These are phyloP conservation scores for Tulasnella sp. DNA, from an alignment of 768 basidiomycete species.

Conservation along the genomic window DNA sequence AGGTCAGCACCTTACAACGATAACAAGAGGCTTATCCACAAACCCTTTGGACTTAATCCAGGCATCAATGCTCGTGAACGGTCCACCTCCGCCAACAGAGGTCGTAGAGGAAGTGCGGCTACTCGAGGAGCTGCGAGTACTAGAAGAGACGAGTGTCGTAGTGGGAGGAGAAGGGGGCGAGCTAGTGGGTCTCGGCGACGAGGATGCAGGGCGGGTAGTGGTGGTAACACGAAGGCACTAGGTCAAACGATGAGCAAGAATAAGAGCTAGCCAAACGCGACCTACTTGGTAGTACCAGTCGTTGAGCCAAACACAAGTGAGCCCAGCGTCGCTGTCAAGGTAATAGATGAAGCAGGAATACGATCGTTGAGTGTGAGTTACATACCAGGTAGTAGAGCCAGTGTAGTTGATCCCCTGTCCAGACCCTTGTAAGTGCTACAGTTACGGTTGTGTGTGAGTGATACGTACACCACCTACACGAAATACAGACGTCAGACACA, in stretches of 20 bases:
- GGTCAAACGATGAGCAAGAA: background rate
- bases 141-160: background rate
- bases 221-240: background rate
- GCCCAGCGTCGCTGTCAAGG: background rate
- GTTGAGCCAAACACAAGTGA: slow-evolving; percentile 1
- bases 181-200: background rate
- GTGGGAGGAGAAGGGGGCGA: background rate
- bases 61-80: background rate
- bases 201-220: background rate
- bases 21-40: background rate
- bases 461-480: background rate
- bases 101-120: background rate
- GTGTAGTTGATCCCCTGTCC: background rate
- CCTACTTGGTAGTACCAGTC: background rate
- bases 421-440: background rate
- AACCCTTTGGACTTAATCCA: slow-evolving; percentile 11
- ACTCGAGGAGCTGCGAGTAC: background rate
- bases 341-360: too few species aligned
- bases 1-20: background rate
- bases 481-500: too few species aligned
- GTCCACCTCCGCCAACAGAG: background rate
- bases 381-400: too few species aligned
- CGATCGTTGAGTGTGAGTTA: background rate
- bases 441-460: background rate
- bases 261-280: background rate